Base-by-base conservation (phyloP, 2,329 filamentous ascomycete genomes). In the Graphiopsis chlorocephala region DNA sequence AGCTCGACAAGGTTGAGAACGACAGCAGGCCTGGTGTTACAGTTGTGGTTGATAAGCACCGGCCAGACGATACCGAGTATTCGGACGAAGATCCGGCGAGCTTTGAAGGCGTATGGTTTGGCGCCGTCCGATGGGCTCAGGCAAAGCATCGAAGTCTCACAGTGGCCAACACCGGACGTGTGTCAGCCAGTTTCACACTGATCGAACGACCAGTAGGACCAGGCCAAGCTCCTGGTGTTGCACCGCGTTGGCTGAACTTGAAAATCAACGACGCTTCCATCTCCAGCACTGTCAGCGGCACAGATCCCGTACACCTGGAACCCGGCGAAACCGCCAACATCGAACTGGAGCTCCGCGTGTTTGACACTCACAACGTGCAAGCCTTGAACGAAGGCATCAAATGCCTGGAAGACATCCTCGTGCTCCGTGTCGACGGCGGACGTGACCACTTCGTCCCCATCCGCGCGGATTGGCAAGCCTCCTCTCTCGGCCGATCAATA, bases 371-470 rank as follows among this genome's bases (percentile, higher is more conserved):
- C 0, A 84, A 90, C 20, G 87, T 92, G 0, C 86, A 85, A 20
- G 80, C 83, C 2, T 82, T 99, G 42, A 98, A 98, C 69, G 83
- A 89, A 62, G 87, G 86, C 17, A 81, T 83, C 1, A 75, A 81
- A 4, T 81, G 80, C 8, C 80, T 99, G 0, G 94, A 98, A 67
- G 93, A 98, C 68, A 88, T 99, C 3, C 82, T 99, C 8, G 89
- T 99, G 1, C 83, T 99, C 10, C 88, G 93, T 0, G 91, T 99
- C 5, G 84, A 87, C 12, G 86, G 90, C 61, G 96, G 96, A 0
- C 86, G 93, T 56, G 95, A 99, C 72, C 91, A 98, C 74, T 99
- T 99, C 74, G 86, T 99, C 45, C 90, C 93, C 0, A 82, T 97
- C 0, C 88, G 86, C 26, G 95, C 86, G 0, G 81, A 79, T 1